Base-by-base conservation (phyloP, 2,329 filamentous ascomycete species). In the Trichoderma asperellum region DNA sequence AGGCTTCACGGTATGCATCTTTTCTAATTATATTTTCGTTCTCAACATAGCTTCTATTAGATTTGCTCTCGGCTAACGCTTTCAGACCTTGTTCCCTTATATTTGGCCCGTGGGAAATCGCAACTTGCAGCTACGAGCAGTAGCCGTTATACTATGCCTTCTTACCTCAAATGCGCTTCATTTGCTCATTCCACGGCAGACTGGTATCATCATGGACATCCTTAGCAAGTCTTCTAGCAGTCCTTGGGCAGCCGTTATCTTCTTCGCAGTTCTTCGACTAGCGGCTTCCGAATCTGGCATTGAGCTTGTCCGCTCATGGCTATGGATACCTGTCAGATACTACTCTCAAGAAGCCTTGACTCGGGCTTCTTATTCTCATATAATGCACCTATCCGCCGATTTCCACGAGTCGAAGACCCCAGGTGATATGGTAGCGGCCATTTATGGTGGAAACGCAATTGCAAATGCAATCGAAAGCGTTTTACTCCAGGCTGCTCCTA, bases 161-260 rank as follows among this genome's bases (percentile, higher is more conserved):
- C 77, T 94, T n/a, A 82, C 84, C 63, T 87, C 89, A 68, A 93
- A 94, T 72, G 87, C 87, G 5, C 82, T 96, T 61, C 92, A 94
- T 73, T 83, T 97, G 16, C 81, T 96, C 53, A 88, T 93, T 37
- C 93, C 93, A n/a, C 87, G 91, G 24, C 92, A 96, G 76, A 87
- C 95, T 37, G 93, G 93, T 72, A 88, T 92, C 69, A 89, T 97
- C 72, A 90, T 92, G 72, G 88, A 96, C 74, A 87, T 87, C 70
- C 81, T 96, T 27, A 84, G 84, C 35, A 82, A 83, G 10, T 77
- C 85, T 53, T 79, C 82, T 55, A 82, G 78, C 68, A 84, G 81
- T 64, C 82, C 84, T 1, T 88, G 86, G 86, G 71, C 82, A 4
- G 83, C 87, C 29, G 84, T 88, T 2, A 70, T 83, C 24, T 77